A percentile compares a stretch with the other conserved stretches of the same genome.
Evolutionary conservation across 2,329 filamentous ascomycete species (phyloP).

Genomic region (Colletotrichum sp.): DNA sequence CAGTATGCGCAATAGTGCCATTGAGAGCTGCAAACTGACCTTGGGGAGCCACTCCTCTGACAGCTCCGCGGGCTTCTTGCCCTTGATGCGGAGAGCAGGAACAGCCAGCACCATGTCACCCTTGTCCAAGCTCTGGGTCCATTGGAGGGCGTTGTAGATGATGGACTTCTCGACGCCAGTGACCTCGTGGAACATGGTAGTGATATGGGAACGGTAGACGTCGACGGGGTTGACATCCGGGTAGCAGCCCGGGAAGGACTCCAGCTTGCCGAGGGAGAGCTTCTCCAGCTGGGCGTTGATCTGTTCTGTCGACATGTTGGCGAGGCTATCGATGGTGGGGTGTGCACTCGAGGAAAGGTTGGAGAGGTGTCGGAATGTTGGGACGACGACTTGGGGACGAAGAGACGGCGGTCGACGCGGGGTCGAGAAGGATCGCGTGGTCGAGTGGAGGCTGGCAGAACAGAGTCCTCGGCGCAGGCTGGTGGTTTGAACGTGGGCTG

Average conservation of each 20-base stretch:
- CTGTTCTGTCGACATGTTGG: conserved; percentile 30
- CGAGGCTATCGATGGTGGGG: background rate
- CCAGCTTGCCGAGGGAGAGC: conserved; percentile 37
- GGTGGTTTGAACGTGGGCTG: background rate
- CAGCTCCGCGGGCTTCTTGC: conserved; percentile 67
- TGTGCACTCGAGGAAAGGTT: background rate
- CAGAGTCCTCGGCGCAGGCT: conserved; percentile 8
- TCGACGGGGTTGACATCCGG: conserved; percentile 78
- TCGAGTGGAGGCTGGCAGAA: background rate
- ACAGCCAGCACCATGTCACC: conserved; percentile 81
- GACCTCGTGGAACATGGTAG: conserved; percentile 69
- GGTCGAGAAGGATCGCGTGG: background rate
- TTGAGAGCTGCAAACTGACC: conserved; percentile 39
- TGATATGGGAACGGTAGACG: conserved; percentile 79
- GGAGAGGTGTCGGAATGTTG: background rate
- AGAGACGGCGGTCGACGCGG: background rate
- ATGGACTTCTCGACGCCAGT: conserved; percentile 73
- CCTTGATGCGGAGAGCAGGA: conserved; percentile 80
- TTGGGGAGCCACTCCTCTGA: conserved; percentile 66
- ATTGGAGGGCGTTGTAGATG: conserved; percentile 78
- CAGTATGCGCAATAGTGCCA: background rate
- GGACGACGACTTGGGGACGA: background rate
- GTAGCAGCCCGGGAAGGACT: conserved; percentile 60
- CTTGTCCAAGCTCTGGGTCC: conserved; percentile 81
- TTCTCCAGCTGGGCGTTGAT: conserved; percentile 37